Evolutionary conservation across 2,329 filamentous ascomycete genomes (phyloP).

Genomic region (Neonectria ditissima): DNA sequence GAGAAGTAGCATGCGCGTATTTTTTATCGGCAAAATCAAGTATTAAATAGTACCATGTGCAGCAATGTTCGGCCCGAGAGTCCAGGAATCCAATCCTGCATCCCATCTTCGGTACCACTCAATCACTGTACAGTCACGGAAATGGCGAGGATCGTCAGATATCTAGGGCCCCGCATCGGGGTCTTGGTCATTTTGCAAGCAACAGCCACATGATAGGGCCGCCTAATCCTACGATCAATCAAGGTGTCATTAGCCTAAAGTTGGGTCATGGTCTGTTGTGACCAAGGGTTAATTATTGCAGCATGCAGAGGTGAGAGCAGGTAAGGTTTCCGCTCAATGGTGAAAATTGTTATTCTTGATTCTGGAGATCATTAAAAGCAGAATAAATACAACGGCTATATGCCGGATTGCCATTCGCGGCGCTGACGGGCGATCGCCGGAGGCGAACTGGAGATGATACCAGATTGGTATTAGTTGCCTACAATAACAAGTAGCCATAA

Average conservation of each 20-base stretch:
- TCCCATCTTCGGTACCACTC: not conserved
- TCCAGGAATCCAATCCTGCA: not conserved
- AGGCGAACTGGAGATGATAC: too few species aligned
- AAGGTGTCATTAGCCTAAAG: not conserved
- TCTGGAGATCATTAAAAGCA: too few species aligned
- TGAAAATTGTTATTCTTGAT: too few species aligned
- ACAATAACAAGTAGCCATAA: too few species aligned
- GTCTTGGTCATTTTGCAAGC: not conserved
- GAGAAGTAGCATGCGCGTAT: not conserved
- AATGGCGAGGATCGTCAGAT: not conserved
- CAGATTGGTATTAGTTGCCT: too few species aligned
- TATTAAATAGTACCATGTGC: not conserved
- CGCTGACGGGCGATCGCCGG: too few species aligned
- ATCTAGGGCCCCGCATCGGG: not conserved
- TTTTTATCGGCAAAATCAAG: too few species aligned
- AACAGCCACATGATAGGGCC: not conserved
- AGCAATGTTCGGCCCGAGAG: not conserved
- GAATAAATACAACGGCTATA: too few species aligned
- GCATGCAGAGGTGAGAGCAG: not conserved
- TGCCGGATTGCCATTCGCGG: too few species aligned
- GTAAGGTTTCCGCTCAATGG: too few species aligned
- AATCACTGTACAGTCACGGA: not conserved
- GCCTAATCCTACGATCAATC: not conserved
- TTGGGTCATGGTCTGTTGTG: not conserved
- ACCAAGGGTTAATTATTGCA: too few species aligned